phyloP scores from a whole-genome alignment of 352 stramenopile genomes.

The Globisporangium parvum region DNA sequence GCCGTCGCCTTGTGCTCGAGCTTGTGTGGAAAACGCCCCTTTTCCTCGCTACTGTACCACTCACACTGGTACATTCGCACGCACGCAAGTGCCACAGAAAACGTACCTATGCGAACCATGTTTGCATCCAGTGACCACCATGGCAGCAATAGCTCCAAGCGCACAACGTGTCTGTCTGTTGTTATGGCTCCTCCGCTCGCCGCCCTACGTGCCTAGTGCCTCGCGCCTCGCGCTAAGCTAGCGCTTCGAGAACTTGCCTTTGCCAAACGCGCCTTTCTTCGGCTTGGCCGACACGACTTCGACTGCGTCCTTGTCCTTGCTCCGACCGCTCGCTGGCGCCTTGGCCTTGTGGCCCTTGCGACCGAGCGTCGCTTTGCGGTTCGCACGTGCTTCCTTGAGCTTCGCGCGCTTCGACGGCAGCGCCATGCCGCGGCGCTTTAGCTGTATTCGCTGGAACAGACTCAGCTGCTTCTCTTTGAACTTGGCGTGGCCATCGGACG shows the following conservation, averaged over 20 bases:
- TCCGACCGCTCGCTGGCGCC: slow-evolving; percentile 13
- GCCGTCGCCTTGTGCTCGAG: too few species aligned
- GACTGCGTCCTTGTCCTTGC: slow-evolving; percentile 45
- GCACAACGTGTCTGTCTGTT: too few species aligned
- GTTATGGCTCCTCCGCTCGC: background rate
- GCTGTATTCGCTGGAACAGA: slow-evolving; percentile 86
- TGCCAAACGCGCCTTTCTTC: slow-evolving; percentile 17
- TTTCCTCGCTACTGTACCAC: too few species aligned
- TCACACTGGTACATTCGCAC: too few species aligned
- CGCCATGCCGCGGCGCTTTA: slow-evolving; percentile 74
- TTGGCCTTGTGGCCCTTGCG: slow-evolving; percentile 19
- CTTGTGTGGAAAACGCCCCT: too few species aligned
- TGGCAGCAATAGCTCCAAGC: too few species aligned
- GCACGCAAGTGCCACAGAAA: too few species aligned
- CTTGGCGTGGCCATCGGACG: slow-evolving; percentile 16
- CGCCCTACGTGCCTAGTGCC: background rate
- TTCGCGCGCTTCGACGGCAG: slow-evolving; percentile 80
- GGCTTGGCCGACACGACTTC: slow-evolving; percentile 18
- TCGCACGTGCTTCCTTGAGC: slow-evolving; percentile 67
- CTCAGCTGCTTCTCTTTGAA: slow-evolving; percentile 65
- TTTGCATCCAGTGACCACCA: too few species aligned
- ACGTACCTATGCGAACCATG: too few species aligned
- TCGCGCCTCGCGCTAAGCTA: background rate
- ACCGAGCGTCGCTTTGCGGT: slow-evolving; percentile 59
- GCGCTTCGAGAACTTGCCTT: slow-evolving; percentile 19